Base-by-base conservation (phyloP, 2,329 filamentous ascomycete species). In the Penicillium sp. region DNA sequence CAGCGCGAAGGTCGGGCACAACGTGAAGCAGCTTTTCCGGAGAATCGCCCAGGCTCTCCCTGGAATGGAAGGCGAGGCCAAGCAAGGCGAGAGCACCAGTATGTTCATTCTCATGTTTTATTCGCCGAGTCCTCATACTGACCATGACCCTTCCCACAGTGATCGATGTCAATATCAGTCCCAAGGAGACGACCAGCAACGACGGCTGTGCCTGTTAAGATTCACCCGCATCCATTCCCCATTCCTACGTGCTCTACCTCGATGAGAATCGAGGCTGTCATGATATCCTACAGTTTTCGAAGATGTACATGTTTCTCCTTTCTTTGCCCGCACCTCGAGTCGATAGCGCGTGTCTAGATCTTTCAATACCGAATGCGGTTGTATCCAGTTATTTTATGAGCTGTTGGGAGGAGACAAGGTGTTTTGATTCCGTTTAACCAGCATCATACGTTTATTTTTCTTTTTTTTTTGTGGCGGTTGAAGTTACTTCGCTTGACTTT, bases 31-130 rank as follows among this genome's bases (percentile, higher is more conserved):
- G 64, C 80, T 99, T 55, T 99, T 99, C 80, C 90, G 92, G 82
- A 88, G 91, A 80, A 99, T 99, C 84, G 94, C 95, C 39, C 94
- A 99, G 77, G 94, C 95, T 37, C 80, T 99, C 66, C 94, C 94
- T 8, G 94, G 94, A 23, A 97, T 99, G 94, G 94, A 99, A 75
- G 91, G 91, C 15, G 87, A 91, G 64, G 89, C 91, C 62, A 86
- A 87, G 65, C 86, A 88, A 65, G 86, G 86, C 57, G 87, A 90
- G 64, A 84, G 80, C 74, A 90, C 93, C 78, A 96, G 90, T 94
- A 80, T 68, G 88, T 84, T 32, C 6, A 52, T 32, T 46, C 31
- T 32, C 38, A 21, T 12, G 6, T n/a, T 16, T 16, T 34, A 35
- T n/a, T 10, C 29, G 21, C 31, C 25, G 42, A 29, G 21, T 18